Percentiles rank a stretch among this genome's conserved stretches.
Conservation (phyloP, 106 monocot genomes). For the Dendrobium chrysotoxum region DNA sequence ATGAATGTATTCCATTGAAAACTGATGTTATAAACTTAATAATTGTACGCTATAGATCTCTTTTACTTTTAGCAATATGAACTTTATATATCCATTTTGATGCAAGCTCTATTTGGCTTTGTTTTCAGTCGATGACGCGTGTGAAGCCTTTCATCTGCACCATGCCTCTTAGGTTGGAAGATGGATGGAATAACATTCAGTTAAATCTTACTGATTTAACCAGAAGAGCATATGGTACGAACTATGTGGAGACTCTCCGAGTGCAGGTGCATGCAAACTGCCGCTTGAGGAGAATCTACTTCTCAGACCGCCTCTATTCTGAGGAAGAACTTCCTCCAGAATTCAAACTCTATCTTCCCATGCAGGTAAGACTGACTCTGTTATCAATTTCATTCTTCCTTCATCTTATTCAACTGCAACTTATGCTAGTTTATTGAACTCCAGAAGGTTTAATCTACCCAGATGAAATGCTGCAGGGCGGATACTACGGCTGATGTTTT, state of each 20-base stretch:
- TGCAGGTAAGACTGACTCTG: constrained; percentile 40
- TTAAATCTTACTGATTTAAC: constrained; percentile 86
- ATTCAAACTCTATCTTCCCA: constrained; percentile 94
- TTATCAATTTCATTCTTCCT: no score
- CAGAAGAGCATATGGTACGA: constrained; percentile 93
- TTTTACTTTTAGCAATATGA: no score
- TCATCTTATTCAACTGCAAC: not conserved
- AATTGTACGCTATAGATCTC: no score
- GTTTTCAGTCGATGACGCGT: constrained; percentile 65
- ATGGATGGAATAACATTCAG: constrained; percentile 98
- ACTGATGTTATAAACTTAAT: no score
- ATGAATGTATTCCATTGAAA: no score
- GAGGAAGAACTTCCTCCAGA: constrained; percentile 98
- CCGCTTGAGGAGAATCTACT: constrained; percentile 86
- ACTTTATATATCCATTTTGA: not conserved
- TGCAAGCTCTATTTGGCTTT: not conserved
- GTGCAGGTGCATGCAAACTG: constrained; percentile 98
- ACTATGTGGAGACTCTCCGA: constrained; percentile 91
- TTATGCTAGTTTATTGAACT: not conserved
- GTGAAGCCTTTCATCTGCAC: constrained; percentile 98
- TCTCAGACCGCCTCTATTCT: constrained; percentile 89
- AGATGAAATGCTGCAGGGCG: not conserved
- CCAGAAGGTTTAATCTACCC: constrained; percentile 4
- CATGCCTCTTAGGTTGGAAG: constrained; percentile 82
- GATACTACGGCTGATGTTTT: no score